phyloP scores from a whole-genome alignment of 2,329 filamentous ascomycete genomes.

The Talaromyces sp. region DNA sequence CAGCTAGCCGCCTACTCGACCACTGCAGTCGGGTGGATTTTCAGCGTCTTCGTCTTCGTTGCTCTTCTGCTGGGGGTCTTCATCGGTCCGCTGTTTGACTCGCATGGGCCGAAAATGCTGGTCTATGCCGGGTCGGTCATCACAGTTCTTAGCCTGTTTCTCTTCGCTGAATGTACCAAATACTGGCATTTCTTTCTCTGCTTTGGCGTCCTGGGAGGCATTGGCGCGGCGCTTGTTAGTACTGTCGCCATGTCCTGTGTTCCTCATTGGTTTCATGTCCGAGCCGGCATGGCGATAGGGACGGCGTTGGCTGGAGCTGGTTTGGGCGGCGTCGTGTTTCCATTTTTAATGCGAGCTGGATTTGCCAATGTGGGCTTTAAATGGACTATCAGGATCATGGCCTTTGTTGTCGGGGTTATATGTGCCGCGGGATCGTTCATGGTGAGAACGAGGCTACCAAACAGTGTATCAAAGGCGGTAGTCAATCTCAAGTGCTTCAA shows the following conservation, averaged over 20 bases:
- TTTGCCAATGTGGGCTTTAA: constrained; percentile 33
- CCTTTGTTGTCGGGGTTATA: constrained; percentile 29
- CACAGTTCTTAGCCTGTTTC: constrained; percentile 39
- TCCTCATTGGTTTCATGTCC: constrained; percentile 39
- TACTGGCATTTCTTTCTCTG: constrained; percentile 50
- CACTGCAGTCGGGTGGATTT: constrained; percentile 49
- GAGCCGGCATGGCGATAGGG: constrained; percentile 36
- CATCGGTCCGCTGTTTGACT: constrained; percentile 49
- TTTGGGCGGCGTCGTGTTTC: constrained; percentile 35
- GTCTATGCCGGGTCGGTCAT: constrained; percentile 34
- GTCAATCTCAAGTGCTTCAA: constrained; percentile 43
- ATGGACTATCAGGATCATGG: constrained; percentile 37
- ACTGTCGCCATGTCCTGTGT: constrained; percentile 36
- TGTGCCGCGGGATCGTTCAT: constrained; percentile 30
- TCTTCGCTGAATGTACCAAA: constrained; percentile 43
- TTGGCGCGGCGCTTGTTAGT: constrained; percentile 32
- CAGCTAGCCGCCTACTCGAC: constrained; percentile 42
- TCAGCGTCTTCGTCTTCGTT: constrained; percentile 45
- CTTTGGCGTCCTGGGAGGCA: constrained; percentile 34
- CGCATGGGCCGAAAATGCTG: constrained; percentile 43
- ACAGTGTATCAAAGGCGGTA: constrained; percentile 24
- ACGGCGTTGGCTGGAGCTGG: constrained; percentile 37
- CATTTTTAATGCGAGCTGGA: constrained; percentile 30
- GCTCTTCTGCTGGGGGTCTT: constrained; percentile 43
- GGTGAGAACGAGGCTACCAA: constrained; percentile 33